Base-by-base conservation (phyloP, 208 protist species). In the Crithidia mellificae region DNA sequence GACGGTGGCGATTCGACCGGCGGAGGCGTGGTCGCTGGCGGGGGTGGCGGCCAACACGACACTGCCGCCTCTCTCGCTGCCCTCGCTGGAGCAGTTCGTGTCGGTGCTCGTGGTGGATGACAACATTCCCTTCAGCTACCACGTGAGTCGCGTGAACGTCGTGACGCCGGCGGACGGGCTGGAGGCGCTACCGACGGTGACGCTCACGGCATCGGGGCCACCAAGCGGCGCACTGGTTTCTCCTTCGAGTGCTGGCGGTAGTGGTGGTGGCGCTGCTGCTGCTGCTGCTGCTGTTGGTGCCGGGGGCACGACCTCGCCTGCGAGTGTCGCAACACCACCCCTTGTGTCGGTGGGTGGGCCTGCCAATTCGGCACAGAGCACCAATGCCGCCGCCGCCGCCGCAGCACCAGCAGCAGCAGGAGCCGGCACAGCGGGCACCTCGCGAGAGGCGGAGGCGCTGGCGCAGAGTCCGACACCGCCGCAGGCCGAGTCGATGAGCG, bases 41-140 rank as follows among this genome's bases (percentile, higher is more conserved):
- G 34, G 20, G 2, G 39, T 63, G 38, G 34, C 34, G 20, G 19
- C 32, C 24, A n/a, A 14, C 12, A 30, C 47, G 0, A 25, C 49
- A 2, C n/a, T 62, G 39, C 47, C 55, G 63, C 64, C 30, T 2
- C 47, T 85, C 12, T 77, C 77, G 22, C 65, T 79, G 20, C 73
- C 81, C 9, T 80, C 67, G 39, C 68, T 91, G 32, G 90, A 96
- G 74, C 79, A 92, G 75, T 74, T 63, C 15, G 75, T 93, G 39
- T 80, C 75, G 17, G 49, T 96, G 8, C 84, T 76, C 6, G 69
- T 91, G 5, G 75, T 92, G 54, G 90, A 96, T 70, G 78, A 93
- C 47, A 84, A 78, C 56, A 81, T 90, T n/a, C 68, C 84, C 2
- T 88, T 81, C 73, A 91, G 83, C 67, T 66, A 81, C 12, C 67